These are phyloP conservation scores for Globisporangium paroecandrum DNA, from an alignment of 352 stramenopile genomes.

Conservation along the genomic window DNA sequence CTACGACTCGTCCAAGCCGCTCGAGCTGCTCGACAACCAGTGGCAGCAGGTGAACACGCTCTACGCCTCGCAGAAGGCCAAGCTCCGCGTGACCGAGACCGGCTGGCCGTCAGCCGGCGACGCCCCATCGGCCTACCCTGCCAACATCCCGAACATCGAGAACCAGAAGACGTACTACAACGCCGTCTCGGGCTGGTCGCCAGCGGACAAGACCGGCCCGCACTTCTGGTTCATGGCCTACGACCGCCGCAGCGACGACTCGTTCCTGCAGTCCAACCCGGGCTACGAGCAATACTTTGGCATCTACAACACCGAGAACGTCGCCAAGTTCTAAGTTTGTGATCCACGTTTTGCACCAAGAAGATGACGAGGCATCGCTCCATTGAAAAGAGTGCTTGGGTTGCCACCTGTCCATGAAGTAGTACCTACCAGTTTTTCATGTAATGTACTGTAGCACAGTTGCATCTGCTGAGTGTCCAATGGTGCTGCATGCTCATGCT, in stretches of 20 bases:
- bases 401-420: neutral
- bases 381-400: constrained; percentile 1
- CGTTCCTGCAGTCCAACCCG: constrained; percentile 7
- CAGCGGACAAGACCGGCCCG: constrained; percentile 10
- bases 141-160: constrained; percentile 16
- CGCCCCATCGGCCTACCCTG: constrained; percentile 4
- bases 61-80: constrained; percentile 16
- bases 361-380: neutral
- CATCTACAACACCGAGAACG: constrained; percentile 13
- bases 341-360: too few species aligned
- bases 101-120: constrained; percentile 46
- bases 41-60: constrained; percentile 37
- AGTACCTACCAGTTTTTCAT: neutral
- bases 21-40: constrained; percentile 34
- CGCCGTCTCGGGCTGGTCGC: constrained; percentile 8
- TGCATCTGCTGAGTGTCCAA: too few species aligned
- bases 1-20: constrained; percentile 42
- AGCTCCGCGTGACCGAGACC: constrained; percentile 48
- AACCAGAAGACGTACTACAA: constrained; percentile 21
- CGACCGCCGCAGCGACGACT: constrained; percentile 17
- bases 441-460: neutral
- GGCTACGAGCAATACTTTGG: constrained; percentile 20
- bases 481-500: too few species aligned
- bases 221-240: constrained; percentile 23
- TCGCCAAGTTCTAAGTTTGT: constrained; percentile 16